Conservation (phyloP, 139 green algal genomes). For the Chlorella ohadii region DNA sequence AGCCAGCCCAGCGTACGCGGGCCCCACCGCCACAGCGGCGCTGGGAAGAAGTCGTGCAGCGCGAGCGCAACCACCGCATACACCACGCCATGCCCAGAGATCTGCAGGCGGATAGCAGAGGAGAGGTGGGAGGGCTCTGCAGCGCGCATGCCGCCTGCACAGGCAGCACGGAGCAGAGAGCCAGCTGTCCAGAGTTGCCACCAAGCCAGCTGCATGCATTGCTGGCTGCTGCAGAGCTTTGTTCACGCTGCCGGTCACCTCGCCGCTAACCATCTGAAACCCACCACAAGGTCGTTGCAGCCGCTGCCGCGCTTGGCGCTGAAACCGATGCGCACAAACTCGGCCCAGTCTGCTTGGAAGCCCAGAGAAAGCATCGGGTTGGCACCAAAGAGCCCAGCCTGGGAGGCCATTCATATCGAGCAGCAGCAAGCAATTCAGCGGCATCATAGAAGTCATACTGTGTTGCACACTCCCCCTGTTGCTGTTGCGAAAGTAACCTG, state of each 20-base stretch:
- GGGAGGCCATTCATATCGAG: too few species aligned
- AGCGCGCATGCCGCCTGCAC: not conserved
- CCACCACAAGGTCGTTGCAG: slow-evolving; percentile 86
- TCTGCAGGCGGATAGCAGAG: too few species aligned
- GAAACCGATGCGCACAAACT: slow-evolving; percentile 65
- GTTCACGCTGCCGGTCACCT: too few species aligned
- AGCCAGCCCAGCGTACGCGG: slow-evolving; percentile 14
- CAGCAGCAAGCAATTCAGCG: too few species aligned
- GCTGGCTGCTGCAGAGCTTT: slow-evolving; percentile 34
- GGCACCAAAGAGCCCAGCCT: too few species aligned
- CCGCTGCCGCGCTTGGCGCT: slow-evolving; percentile 67
- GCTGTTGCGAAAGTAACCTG: not conserved
- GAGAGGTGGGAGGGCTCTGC: too few species aligned
- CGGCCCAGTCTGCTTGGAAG: slow-evolving; percentile 41
- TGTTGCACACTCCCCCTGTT: too few species aligned
- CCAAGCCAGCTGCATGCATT: not conserved
- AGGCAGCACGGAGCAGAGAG: too few species aligned
- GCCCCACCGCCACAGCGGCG: slow-evolving; percentile 44
- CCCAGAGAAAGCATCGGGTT: too few species aligned
- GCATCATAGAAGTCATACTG: too few species aligned
- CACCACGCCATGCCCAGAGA: slow-evolving; percentile 72
- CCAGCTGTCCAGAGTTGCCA: too few species aligned
- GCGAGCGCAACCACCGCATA: slow-evolving; percentile 69
- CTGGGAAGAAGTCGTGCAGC: slow-evolving; percentile 68
- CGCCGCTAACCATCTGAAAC: too few species aligned